Base-by-base conservation (phyloP, 106 monocot species). In the Dioscorea alata region DNA sequence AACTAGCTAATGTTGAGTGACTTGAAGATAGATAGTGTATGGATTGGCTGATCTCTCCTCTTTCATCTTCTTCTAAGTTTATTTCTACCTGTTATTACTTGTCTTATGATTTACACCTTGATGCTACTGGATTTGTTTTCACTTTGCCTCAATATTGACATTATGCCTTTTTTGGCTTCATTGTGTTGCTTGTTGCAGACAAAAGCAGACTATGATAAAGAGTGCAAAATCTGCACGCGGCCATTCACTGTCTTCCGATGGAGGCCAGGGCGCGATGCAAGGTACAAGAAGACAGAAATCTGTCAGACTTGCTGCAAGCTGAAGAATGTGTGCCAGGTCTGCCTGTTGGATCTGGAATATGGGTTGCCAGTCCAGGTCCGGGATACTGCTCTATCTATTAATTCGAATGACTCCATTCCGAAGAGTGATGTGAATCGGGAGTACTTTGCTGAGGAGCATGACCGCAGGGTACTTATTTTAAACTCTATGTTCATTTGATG, bases 201-300 rank as follows among this genome's bases (percentile, higher is more conserved):
- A 57, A 94, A 68, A 63, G 94, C 94, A 33, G 90, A 87, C 18
- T 99, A 99, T 66, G 99, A 99, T 67, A 93, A 93, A 63, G 99
- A 99, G 74, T 99, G 99, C 70, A 99, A 99, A 75, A 99, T 99
- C 22, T 99, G 99, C 70, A 86, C 93, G 2, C 68, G 99, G 16
- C 99, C 99, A 13, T 99, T 99, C 70, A 99, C 93, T 10, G 99
- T 99, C 23, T 99, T 99, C 67, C 78, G 99, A 13, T 99, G 99
- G 99, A 80, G 99, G 61, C 99, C 99, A 10, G 99, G 99, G 0
- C 86, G 90, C 33, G 90, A 91, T 79, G 86, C 90, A 60, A 84
- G 90, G 70, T 91, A 79, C 70, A 91, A 91, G 57, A 91, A 91
- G 77, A 74, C 87, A 19, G 90, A 91, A 72, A 69, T 91, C 65